Base-by-base conservation (phyloP, 192 early-diverging fungal species). In the Anaeromyces robustus region DNA sequence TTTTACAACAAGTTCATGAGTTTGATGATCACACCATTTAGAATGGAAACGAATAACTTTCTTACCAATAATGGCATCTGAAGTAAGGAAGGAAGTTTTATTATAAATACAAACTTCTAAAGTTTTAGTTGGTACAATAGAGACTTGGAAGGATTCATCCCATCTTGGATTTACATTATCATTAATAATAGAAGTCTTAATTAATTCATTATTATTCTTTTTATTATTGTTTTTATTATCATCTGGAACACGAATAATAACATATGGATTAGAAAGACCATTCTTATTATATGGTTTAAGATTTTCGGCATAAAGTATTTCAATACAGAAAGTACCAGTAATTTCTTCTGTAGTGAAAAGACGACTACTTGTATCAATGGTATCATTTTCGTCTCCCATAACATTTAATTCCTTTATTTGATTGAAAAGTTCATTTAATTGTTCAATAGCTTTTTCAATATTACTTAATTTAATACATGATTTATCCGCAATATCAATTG, bases 131-230 rank as follows among this genome's bases (percentile, higher is more conserved):
- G 11, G 82, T 84, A 29, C 93, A 81, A 90, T 81, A 17, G 88
- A 87, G 32, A 91, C 83, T 78, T 95, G 92, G 83, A 93, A 93
- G 29, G 89, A 86, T 84, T 95, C 89, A 80, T 95, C 92, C 94
- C 94, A 95, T 30, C 93, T 88, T 22, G 93, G 93, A 79, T 94
- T 94, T 12, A 90, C 84, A 4, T 92, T 91, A 37, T 90, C 90
- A 78, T 89, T 91, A 81, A 91, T 86, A 17, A 83, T 85, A 16
- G 88, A 83, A 4, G 89, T 85, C n/a, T 87, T 83, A 12, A 83
- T 80, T 77, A 90, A 80, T 79, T 90, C 89, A 77, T 18, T 68
- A 22, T 3, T 3, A 52, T 22, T 22, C 4, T 14, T 52, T 7
- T 52, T 52, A 34, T 12, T 12, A 34, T 34, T 34, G 12, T 12